These are phyloP conservation scores for Macrophomina tecta DNA, from an alignment of 2,329 filamentous ascomycete genomes.

Conservation along the genomic window DNA sequence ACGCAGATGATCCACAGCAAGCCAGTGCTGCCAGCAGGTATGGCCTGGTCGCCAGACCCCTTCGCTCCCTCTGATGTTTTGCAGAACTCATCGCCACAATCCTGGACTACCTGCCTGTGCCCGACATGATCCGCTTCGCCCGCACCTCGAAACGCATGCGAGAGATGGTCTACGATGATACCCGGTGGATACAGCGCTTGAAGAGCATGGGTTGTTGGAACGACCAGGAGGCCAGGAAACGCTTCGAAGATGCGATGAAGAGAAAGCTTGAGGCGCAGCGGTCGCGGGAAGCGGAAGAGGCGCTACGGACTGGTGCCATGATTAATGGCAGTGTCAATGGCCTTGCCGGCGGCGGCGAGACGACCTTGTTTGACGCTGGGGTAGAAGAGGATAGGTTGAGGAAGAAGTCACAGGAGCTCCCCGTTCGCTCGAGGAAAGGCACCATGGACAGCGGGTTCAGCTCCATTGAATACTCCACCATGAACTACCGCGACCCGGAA, in stretches of 20 bases:
- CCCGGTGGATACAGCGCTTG: slow-evolving; percentile 87
- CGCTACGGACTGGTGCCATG: slow-evolving; percentile 41
- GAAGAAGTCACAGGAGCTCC: slow-evolving; percentile 37
- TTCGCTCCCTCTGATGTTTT: background rate
- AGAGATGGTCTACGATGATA: slow-evolving; percentile 99
- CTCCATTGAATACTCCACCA: slow-evolving; percentile 58
- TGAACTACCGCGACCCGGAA: slow-evolving; percentile 59
- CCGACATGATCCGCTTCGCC: slow-evolving; percentile 85
- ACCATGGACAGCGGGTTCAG: slow-evolving; percentile 76
- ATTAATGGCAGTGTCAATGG: slow-evolving; percentile 45
- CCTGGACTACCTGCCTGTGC: slow-evolving; percentile 84
- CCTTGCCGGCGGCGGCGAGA: slow-evolving; percentile 41
- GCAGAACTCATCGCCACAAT: slow-evolving; percentile 86
- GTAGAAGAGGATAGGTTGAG: slow-evolving; percentile 67
- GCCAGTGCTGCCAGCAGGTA: slow-evolving; percentile 82
- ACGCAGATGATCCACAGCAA: slow-evolving; percentile 81
- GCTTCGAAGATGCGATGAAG: slow-evolving; percentile 74
- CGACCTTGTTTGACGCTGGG: slow-evolving; percentile 76
- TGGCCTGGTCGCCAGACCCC: slow-evolving; percentile 31
- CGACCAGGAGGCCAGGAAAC: slow-evolving; percentile 79
- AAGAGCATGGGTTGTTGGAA: slow-evolving; percentile 92
- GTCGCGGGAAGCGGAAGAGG: slow-evolving; percentile 49
- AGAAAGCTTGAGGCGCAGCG: slow-evolving; percentile 63
- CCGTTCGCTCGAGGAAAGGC: slow-evolving; percentile 33
- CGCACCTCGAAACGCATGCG: slow-evolving; percentile 83